Percentiles rank a stretch among this genome's conserved stretches.
Conservation (phyloP, 805 yeast species). For the Lipomyces mesembrius region DNA sequence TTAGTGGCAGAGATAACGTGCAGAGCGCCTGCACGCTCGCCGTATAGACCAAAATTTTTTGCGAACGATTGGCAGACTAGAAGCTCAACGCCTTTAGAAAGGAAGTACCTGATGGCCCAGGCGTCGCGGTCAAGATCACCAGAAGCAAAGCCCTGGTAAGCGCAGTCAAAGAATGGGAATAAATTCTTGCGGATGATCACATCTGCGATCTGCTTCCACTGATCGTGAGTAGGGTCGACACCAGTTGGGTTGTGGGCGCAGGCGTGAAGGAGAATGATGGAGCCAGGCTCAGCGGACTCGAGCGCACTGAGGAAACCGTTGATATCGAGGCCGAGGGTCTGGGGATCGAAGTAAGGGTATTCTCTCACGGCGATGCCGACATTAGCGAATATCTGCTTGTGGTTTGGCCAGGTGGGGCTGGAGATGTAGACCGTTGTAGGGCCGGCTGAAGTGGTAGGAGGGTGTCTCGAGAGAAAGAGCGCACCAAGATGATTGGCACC, state of each 20-base stretch:
- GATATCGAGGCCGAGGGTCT: constrained; percentile 70
- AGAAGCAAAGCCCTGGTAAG: constrained; percentile 96
- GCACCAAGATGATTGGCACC: constrained; percentile 92
- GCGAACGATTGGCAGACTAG: constrained; percentile 94
- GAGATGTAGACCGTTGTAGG: constrained; percentile 67
- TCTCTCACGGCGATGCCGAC: constrained; percentile 67
- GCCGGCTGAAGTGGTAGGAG: constrained; percentile 44
- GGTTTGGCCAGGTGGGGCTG: constrained; percentile 98
- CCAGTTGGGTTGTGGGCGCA: constrained; percentile 99
- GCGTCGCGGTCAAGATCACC: constrained; percentile 86
- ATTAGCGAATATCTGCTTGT: constrained; percentile 75
- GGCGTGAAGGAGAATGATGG: constrained; percentile 83
- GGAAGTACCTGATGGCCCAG: constrained; percentile 69
- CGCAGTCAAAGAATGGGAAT: constrained; percentile 86
- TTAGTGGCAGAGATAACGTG: constrained; percentile 61
- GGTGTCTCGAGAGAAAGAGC: constrained; percentile 56
- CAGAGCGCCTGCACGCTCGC: constrained; percentile 95
- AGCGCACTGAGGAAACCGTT: constrained; percentile 69
- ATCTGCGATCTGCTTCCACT: constrained; percentile 75
- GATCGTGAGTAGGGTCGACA: constrained; percentile 81
- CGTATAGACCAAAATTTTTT: constrained; percentile 94
- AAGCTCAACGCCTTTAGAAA: constrained; percentile 59
- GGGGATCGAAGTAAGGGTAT: constrained; percentile 87
- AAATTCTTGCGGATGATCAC: constrained; percentile 58
- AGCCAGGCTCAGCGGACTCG: constrained; percentile 70